Evolutionary conservation across 2,329 filamentous ascomycete species (phyloP).

Genomic region (Xylaria sp.): DNA sequence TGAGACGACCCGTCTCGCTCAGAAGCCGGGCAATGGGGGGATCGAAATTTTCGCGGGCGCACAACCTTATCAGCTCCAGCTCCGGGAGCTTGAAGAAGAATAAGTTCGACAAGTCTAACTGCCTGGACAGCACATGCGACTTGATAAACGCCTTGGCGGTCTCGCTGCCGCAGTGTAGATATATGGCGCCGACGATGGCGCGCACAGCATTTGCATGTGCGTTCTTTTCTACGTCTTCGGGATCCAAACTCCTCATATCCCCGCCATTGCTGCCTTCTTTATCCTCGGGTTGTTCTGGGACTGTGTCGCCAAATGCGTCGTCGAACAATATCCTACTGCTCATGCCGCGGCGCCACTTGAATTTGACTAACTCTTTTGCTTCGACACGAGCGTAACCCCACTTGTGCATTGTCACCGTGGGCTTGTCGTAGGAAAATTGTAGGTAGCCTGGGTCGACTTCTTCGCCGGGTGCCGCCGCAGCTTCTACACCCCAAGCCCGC

Average conservation of each 20-base stretch:
- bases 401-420: constrained; percentile 58
- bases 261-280: constrained; percentile 41
- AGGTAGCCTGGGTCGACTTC: constrained; percentile 93
- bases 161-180: constrained; percentile 83
- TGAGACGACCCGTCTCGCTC: constrained; percentile 88
- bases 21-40: constrained; percentile 86
- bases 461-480: constrained; percentile 83
- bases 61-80: constrained; percentile 84
- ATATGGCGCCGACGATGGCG: constrained; percentile 84
- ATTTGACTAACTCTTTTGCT: constrained; percentile 56
- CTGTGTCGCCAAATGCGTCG: constrained; percentile 83
- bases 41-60: constrained; percentile 89
- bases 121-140: constrained; percentile 83
- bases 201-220: constrained; percentile 83
- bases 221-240: constrained; percentile 40
- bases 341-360: constrained; percentile 73
- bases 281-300: constrained; percentile 39
- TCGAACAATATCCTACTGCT: constrained; percentile 83
- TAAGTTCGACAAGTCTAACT: constrained; percentile 78
- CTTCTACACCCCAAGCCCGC: constrained; percentile 90
- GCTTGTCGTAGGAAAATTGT: constrained; percentile 73
- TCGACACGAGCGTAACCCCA: constrained; percentile 67
- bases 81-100: constrained; percentile 89
- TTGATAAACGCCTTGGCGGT: constrained; percentile 85
- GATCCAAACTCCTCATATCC: constrained; percentile 42